These are phyloP conservation scores for Mycena amicta DNA, from an alignment of 768 basidiomycete species.

Conservation along the genomic window DNA sequence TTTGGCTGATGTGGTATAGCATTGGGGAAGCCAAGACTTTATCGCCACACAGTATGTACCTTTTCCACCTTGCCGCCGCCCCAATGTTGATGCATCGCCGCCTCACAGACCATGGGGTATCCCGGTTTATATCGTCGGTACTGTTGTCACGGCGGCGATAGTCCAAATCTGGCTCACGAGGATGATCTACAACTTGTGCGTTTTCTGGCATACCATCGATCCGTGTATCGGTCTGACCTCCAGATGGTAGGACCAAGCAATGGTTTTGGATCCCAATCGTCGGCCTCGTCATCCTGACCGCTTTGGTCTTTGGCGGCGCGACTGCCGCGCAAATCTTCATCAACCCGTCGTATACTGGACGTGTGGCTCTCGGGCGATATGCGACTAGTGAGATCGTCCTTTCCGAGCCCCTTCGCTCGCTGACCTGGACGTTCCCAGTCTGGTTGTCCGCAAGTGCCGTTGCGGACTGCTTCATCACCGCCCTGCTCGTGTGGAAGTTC, in stretches of 20 bases:
- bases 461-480: slow-evolving; percentile 8
- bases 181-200: neutral
- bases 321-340: neutral
- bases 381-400: neutral
- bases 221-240: too few species aligned
- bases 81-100: too few species aligned
- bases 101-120: neutral
- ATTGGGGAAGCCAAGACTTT: neutral
- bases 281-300: neutral
- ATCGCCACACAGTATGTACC: neutral
- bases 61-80: too few species aligned
- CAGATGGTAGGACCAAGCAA: neutral
- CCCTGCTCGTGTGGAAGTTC: slow-evolving; percentile 10
- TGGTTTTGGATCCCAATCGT: neutral
- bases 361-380: neutral
- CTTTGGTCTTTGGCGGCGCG: neutral
- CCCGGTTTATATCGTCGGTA: neutral
- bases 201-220: neutral
- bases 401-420: too few species aligned
- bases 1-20: too few species aligned
- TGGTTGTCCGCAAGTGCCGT: slow-evolving; percentile 5
- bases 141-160: neutral
- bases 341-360: neutral
- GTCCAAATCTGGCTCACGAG: neutral
- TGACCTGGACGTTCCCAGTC: too few species aligned